Percentiles rank a stretch among this genome's conserved stretches.
phyloP scores from a whole-genome alignment of 2,329 filamentous ascomycete species.

The Aspergillus sclerotialis region DNA sequence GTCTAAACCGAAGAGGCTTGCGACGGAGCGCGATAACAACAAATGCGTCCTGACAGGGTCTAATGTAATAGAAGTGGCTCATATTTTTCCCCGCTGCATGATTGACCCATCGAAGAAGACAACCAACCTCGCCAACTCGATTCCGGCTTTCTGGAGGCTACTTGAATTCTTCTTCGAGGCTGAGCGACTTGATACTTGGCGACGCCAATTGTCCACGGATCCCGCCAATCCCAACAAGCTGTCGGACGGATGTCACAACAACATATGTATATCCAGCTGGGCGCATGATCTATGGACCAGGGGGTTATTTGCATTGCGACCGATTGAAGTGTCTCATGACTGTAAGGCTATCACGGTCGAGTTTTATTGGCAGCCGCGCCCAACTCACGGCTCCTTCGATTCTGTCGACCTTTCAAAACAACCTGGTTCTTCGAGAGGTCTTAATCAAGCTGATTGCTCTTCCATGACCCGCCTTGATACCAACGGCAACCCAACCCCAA shows the following conservation, averaged over 20 bases:
- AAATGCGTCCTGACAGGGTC: background rate
- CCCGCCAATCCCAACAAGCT: background rate
- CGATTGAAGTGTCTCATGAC: slow-evolving; percentile 1
- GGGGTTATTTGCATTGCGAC: background rate
- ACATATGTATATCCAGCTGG: background rate
- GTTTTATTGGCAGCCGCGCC: slow-evolving; percentile 1
- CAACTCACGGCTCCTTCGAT: background rate
- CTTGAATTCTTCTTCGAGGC: background rate
- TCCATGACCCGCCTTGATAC: background rate
- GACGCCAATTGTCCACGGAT: background rate
- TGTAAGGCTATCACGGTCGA: background rate
- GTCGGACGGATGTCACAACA: background rate
- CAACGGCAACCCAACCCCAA: background rate
- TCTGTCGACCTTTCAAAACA: background rate
- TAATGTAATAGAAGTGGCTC: background rate
- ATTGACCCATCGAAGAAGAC: background rate
- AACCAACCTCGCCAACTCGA: background rate
- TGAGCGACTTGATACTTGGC: background rate
- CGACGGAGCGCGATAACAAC: background rate
- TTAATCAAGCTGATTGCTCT: background rate
- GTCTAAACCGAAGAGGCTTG: background rate
- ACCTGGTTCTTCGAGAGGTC: slow-evolving; percentile 1
- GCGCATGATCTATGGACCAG: background rate
- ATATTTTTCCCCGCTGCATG: background rate
- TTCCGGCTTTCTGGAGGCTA: background rate